Evolutionary conservation across 495 filamentous ascomycete genomes (phyloP).

Genomic region (Hypoxylon subgilvum): DNA sequence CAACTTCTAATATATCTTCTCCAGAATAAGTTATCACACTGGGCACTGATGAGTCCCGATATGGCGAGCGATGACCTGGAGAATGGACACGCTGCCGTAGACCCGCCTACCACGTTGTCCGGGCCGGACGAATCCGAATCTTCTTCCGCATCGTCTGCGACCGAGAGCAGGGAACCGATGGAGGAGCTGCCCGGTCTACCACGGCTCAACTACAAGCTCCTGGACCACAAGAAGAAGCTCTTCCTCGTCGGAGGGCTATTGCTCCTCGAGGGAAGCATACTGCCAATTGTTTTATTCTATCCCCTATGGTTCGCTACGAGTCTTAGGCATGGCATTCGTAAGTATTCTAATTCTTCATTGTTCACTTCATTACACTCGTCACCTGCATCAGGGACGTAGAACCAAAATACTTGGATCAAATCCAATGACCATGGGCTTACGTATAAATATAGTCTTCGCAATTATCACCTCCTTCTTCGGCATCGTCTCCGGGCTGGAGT

Average conservation of each 20-base stretch:
- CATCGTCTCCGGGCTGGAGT: slow-evolving; percentile 56
- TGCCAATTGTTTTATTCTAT: slow-evolving; percentile 57
- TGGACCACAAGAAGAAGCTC: slow-evolving; percentile 54
- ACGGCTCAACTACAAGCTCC: slow-evolving; percentile 49
- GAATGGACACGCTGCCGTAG: slow-evolving; percentile 21
- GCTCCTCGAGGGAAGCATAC: slow-evolving; percentile 52
- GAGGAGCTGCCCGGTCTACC: slow-evolving; percentile 46
- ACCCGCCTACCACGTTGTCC: slow-evolving; percentile 15
- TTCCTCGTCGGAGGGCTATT: slow-evolving; percentile 48
- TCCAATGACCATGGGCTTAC: slow-evolving; percentile 9
- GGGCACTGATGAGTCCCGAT: slow-evolving; percentile 13
- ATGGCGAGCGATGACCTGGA: slow-evolving; percentile 31
- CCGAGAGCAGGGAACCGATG: slow-evolving; percentile 16
- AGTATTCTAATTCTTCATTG: slow-evolving; percentile 10
- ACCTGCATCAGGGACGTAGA: neutral
- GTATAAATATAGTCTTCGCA: slow-evolving; percentile 46
- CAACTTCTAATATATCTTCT: neutral
- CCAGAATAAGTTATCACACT: too few relatives aligned
- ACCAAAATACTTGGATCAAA: neutral
- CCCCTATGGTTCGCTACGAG: slow-evolving; percentile 48
- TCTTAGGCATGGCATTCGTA: slow-evolving; percentile 51
- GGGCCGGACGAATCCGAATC: slow-evolving; percentile 26
- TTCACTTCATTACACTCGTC: neutral
- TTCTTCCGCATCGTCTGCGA: slow-evolving; percentile 24
- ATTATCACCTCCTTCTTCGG: slow-evolving; percentile 60